Percentiles rank a stretch among this genome's conserved stretches.
These are phyloP conservation scores for Neopestalotiopsis sp. DNA, from an alignment of 2,329 filamentous ascomycete genomes.

Conservation along the genomic window DNA sequence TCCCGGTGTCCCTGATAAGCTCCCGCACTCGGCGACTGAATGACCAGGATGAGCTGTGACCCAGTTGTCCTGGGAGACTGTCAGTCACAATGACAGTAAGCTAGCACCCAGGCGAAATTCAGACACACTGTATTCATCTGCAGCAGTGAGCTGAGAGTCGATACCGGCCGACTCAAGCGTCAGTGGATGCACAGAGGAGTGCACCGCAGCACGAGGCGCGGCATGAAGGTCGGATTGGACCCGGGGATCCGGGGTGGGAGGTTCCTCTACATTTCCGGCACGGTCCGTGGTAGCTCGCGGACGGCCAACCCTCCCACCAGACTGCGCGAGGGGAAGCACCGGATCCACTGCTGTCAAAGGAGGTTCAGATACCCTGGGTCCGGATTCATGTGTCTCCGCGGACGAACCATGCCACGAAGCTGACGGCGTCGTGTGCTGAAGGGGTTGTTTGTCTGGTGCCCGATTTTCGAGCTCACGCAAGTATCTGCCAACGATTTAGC, in stretches of 20 bases:
- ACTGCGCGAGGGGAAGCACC: not conserved
- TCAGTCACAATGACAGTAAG: not conserved
- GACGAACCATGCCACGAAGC: not conserved
- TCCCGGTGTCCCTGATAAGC: not conserved
- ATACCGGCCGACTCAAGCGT: not conserved
- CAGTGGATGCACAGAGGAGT: not conserved
- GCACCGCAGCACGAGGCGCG: not conserved
- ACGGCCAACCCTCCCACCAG: not conserved
- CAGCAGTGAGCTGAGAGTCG: not conserved
- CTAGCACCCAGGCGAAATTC: not conserved
- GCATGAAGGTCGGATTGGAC: not conserved
- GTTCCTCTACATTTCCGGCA: not conserved
- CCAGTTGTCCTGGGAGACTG: not conserved
- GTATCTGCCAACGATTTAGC: not conserved
- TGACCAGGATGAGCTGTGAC: constrained; percentile 7
- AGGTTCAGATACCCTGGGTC: not conserved
- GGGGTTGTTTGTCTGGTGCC: not conserved
- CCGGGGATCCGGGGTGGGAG: not conserved
- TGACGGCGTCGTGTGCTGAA: not conserved
- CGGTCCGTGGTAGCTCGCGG: not conserved
- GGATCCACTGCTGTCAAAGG: not conserved
- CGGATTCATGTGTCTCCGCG: not conserved
- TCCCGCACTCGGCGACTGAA: constrained; percentile 6
- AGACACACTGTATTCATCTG: not conserved
- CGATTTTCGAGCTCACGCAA: not conserved